Conservation (phyloP, 257 asterid species). For the Asclepias syriaca region DNA sequence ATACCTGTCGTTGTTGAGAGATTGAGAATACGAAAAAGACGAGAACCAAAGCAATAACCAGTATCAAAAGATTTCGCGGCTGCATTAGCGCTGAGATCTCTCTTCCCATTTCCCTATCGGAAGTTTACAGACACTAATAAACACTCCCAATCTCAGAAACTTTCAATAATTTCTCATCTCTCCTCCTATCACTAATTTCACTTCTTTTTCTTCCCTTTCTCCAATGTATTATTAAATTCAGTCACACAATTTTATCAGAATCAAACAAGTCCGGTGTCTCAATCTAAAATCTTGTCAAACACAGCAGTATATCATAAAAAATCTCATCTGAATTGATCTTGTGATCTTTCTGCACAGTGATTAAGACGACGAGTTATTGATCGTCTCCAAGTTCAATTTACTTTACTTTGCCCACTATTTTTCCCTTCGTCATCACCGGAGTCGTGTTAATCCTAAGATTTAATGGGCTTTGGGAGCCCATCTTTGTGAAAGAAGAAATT, state of each 20-base stretch:
- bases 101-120: constrained; percentile 46
- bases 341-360: background rate
- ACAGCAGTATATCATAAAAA: background rate
- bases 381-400: too few relatives aligned
- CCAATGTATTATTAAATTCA: background rate
- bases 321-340: background rate
- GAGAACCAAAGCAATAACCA: constrained; percentile 44
- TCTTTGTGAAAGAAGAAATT: too few relatives aligned
- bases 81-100: constrained; percentile 66
- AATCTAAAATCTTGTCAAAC: background rate
- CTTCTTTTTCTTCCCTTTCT: background rate
- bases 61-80: constrained; percentile 52
- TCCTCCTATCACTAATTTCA: background rate
- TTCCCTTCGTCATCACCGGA: too few relatives aligned
- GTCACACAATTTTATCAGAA: background rate
- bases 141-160: constrained; percentile 4
- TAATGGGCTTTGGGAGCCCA: too few relatives aligned
- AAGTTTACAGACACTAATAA: background rate
- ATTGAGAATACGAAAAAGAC: constrained; percentile 48
- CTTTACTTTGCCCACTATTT: too few relatives aligned
- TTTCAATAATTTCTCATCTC: constrained; percentile 16
- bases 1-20: constrained; percentile 45
- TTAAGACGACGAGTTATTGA: background rate
- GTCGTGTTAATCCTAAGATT: too few relatives aligned
- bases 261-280: background rate